Evolutionary conservation across 2,329 filamentous ascomycete species (phyloP), one percentile per base, ranked within the genome.

Genomic region (Venturia pyrina): DNA sequence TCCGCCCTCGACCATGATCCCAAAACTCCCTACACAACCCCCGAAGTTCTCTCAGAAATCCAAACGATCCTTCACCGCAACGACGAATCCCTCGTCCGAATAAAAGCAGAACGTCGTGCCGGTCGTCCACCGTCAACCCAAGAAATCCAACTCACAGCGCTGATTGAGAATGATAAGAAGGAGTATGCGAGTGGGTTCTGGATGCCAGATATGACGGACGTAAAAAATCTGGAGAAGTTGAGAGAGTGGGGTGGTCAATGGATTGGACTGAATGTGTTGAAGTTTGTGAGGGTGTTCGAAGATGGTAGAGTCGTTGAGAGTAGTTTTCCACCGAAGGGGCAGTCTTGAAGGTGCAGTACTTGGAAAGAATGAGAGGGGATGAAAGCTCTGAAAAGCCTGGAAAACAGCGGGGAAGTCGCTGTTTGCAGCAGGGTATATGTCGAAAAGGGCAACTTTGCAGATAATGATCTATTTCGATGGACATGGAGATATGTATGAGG

Each of bases 141-240:
- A 67, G 91, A 97, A 75, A 90, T 93, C 70, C 79, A 90, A 24
- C 79, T 98, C 48, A 87, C 86, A 74, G 82, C 90, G 71, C 88
- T 87, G 69, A 87, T 90, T 65, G 82, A 84, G 17, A 79, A 79
- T 1, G 89, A 97, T 69, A 82, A 88, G 72, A 89, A 89, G 70
- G 95, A 99, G 79, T 90, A 90, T 70, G 84, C 88, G 69, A 86
- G 87, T 64, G 95, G 95, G 0, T 96, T 96, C 73, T 89, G 90
- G 91, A 76, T 96, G 50, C 93, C 93, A 0, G 90, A 97, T 73
- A 79, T 97, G 65, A 84, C 86, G 65, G 83, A 87, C 53, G 80
- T 82, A 50, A 83, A 87, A 61, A 91, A 87, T 70, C 77, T 90
- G 63, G 77, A 82, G 66, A 82, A 84, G 69, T 77, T 98, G 50